phyloP scores from a whole-genome alignment of 2,329 filamentous ascomycete genomes.

The Ophiostoma fasciatum region DNA sequence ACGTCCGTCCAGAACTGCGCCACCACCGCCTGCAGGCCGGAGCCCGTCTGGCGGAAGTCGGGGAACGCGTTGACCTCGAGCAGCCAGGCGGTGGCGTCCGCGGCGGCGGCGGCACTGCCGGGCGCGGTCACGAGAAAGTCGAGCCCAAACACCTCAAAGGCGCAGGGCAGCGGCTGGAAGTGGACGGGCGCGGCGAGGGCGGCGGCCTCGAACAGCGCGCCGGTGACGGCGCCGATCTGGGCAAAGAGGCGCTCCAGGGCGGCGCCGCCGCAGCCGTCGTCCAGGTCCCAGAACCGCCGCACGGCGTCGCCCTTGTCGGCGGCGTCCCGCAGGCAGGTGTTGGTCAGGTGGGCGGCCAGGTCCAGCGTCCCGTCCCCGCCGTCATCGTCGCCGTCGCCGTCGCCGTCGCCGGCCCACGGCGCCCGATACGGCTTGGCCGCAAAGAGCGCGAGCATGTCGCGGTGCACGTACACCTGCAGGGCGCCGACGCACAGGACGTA shows the following conservation, averaged over 20 bases:
- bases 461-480: slow-evolving; percentile 74
- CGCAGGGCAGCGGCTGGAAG: slow-evolving; percentile 79
- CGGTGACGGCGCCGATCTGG: slow-evolving; percentile 61
- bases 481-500: slow-evolving; percentile 76
- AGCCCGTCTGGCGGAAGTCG: slow-evolving; percentile 85
- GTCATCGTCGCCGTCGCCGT: slow-evolving; percentile 22
- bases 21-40: slow-evolving; percentile 56
- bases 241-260: slow-evolving; percentile 37
- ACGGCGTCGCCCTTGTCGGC: slow-evolving; percentile 47
- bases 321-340: slow-evolving; percentile 74
- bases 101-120: slow-evolving; percentile 9
- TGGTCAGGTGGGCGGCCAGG: slow-evolving; percentile 73
- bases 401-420: slow-evolving; percentile 31
- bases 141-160: slow-evolving; percentile 82
- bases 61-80: slow-evolving; percentile 94
- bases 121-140: slow-evolving; percentile 75
- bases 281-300: slow-evolving; percentile 52
- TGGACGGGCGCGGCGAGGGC: slow-evolving; percentile 73
- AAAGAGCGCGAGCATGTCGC: slow-evolving; percentile 84
- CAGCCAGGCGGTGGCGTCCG: slow-evolving; percentile 48
- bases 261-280: slow-evolving; percentile 12
- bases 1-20: slow-evolving; percentile 63
- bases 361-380: slow-evolving; percentile 33
- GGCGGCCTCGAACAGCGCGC: slow-evolving; percentile 74
- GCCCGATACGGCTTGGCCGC: slow-evolving; percentile 57